Conservation (phyloP, 2,329 filamentous ascomycete species). For the Fusarium acutatum region DNA sequence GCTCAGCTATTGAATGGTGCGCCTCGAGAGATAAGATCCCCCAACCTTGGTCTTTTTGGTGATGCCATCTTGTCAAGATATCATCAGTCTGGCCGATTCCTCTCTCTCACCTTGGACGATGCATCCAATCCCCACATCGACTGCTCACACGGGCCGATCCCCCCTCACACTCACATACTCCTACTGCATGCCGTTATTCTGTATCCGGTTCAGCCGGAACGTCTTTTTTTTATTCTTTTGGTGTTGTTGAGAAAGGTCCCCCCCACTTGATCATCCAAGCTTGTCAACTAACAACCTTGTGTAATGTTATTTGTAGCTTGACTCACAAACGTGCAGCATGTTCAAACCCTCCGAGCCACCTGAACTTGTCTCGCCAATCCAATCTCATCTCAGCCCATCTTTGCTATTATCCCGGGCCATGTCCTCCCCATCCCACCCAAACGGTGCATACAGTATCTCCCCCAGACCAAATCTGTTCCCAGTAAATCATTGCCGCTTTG, state of each 20-base stretch:
- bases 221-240: neutral
- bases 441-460: neutral
- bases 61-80: conserved; percentile 37
- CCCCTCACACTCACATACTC: neutral
- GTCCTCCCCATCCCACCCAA: conserved; percentile 25
- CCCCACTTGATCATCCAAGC: conserved; percentile 23
- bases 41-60: conserved; percentile 22
- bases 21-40: conserved; percentile 32
- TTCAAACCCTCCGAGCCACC: neutral
- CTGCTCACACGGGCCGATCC: conserved; percentile 38
- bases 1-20: conserved; percentile 20
- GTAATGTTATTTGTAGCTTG: conserved; percentile 9
- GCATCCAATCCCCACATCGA: conserved; percentile 13
- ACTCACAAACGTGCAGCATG: neutral
- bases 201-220: conserved; percentile 34
- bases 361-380: conserved; percentile 31
- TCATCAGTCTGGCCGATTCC: conserved; percentile 16
- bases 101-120: neutral
- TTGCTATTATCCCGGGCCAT: conserved; percentile 1
- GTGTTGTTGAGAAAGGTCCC: conserved; percentile 11
- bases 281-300: conserved; percentile 23
- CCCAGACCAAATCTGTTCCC: conserved; percentile 25
- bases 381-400: conserved; percentile 39
- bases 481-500: conserved; percentile 36
- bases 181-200: neutral